Percentiles rank a stretch among this genome's conserved stretches.
phyloP scores from a whole-genome alignment of 2,329 filamentous ascomycete species.

The Alternaria postmessia region DNA sequence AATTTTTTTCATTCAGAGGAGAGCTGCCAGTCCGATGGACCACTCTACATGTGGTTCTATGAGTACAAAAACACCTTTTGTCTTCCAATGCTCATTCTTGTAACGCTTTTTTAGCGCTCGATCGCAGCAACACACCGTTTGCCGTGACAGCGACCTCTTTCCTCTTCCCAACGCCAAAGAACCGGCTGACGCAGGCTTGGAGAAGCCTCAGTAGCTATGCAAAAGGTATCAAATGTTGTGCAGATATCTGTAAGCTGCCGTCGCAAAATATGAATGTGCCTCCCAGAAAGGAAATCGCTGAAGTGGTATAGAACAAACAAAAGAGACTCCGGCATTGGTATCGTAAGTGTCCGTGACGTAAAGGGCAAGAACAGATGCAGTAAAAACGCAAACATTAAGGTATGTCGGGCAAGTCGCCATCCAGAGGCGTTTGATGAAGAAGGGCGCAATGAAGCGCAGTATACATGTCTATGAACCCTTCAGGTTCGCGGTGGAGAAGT shows the following conservation, averaged over 20 bases:
- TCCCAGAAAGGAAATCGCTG: conserved; percentile 72
- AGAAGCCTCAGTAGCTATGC: conserved; percentile 14
- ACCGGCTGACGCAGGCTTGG: conserved; percentile 12
- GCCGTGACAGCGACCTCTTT: conserved; percentile 15
- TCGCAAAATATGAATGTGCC: conserved; percentile 8
- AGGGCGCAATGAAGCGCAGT: conserved; percentile 31
- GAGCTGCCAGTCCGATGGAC: conserved; percentile 10
- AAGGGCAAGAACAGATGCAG: conserved; percentile 27
- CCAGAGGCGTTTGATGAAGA: conserved; percentile 12
- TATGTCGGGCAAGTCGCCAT: conserved; percentile 30
- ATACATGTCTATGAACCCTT: conserved; percentile 42
- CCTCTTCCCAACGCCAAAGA: conserved; percentile 21
- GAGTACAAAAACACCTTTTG: conserved; percentile 27
- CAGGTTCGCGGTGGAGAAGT: conserved; percentile 44
- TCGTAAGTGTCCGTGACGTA: conserved; percentile 43
- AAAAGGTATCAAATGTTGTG: conserved; percentile 15
- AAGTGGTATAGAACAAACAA: conserved; percentile 50
- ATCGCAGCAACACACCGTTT: conserved; percentile 17
- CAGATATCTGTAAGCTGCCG: conserved; percentile 14
- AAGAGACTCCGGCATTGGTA: conserved; percentile 39
- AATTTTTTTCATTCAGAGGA: conserved; percentile 17
- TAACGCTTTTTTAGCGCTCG: conserved; percentile 17
- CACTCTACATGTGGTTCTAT: conserved; percentile 15
- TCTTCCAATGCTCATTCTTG: conserved; percentile 6
- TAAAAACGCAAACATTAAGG: conserved; percentile 32